Evolutionary conservation across 2,329 filamentous ascomycete genomes (phyloP).

Genomic region (Phaeosphaeria sp.): DNA sequence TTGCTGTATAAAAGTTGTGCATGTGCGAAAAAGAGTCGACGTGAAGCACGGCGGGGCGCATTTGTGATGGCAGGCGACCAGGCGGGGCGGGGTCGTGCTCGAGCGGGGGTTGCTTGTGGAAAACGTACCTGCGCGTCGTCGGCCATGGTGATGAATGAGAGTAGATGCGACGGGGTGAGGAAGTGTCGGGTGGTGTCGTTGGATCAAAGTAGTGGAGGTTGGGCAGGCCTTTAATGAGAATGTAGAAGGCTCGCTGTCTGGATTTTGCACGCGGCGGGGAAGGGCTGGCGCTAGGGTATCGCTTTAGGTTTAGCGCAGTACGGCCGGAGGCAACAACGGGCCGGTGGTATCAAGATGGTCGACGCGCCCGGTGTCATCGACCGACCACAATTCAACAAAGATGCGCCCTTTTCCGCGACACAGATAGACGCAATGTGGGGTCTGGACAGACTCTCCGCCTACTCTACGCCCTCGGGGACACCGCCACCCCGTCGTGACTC

Average conservation of each 20-base stretch:
- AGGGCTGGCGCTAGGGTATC: conserved; percentile 30
- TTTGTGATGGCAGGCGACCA: conserved; percentile 39
- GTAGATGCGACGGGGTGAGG: conserved; percentile 44
- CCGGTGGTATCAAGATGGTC: background rate
- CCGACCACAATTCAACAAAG: background rate
- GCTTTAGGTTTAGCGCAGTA: conserved; percentile 2
- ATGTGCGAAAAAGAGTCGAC: conserved; percentile 5
- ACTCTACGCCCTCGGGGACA: conserved; percentile 69
- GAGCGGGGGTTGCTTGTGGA: conserved; percentile 14
- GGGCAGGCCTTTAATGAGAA: conserved; percentile 31
- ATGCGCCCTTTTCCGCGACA: background rate
- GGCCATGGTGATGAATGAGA: conserved; percentile 65
- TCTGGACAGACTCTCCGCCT: conserved; percentile 81
- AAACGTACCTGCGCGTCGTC: conserved; percentile 70
- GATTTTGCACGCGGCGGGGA: conserved; percentile 43
- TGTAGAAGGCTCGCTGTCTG: conserved; percentile 41
- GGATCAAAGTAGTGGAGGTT: conserved; percentile 33
- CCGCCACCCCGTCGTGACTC: conserved; percentile 69
- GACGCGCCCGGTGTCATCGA: background rate
- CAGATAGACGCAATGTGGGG: conserved; percentile 70
- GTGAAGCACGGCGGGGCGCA: conserved; percentile 32
- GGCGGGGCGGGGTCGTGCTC: conserved; percentile 47
- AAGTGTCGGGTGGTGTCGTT: conserved; percentile 37
- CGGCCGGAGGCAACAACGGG: background rate
- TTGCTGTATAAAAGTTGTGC: conserved; percentile 3